Conservation (phyloP, 768 basidiomycete genomes). For the Leccinum obscurum region DNA sequence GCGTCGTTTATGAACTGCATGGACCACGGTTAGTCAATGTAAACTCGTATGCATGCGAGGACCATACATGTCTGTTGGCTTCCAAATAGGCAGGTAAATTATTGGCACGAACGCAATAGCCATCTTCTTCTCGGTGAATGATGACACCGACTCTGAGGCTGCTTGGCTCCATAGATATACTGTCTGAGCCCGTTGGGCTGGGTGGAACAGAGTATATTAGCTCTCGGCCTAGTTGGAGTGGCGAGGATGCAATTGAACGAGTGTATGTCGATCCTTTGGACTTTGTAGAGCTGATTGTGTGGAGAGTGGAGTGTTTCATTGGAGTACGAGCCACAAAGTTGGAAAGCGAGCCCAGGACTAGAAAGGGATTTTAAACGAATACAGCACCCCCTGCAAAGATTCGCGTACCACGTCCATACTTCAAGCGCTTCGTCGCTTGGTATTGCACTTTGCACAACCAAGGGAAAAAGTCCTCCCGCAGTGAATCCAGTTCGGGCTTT, state of each 20-base stretch:
- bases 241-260: constrained; percentile 16
- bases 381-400: background rate
- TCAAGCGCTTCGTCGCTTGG: constrained; percentile 55
- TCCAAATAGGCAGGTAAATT: constrained; percentile 77
- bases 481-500: constrained; percentile 73
- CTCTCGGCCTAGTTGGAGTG: constrained; percentile 29
- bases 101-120: constrained; percentile 71
- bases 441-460: constrained; percentile 91
- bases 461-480: constrained; percentile 88
- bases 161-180: constrained; percentile 35
- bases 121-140: constrained; percentile 52
- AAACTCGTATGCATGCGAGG: background rate
- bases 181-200: constrained; percentile 44
- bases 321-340: constrained; percentile 44
- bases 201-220: constrained; percentile 42
- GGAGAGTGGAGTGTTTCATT: constrained; percentile 60
- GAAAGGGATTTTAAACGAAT: background rate
- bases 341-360: constrained; percentile 49
- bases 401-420: constrained; percentile 55
- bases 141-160: constrained; percentile 67
- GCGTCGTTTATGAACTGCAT: constrained; percentile 49
- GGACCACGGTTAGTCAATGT: constrained; percentile 16
- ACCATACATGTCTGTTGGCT: constrained; percentile 71
- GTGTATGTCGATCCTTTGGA: constrained; percentile 15
- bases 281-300: constrained; percentile 22